Evolutionary conservation across 2,329 filamentous ascomycete genomes (phyloP), one percentile per base, ranked within the genome.

Genomic region (Aotearoamyces nothofagi): DNA sequence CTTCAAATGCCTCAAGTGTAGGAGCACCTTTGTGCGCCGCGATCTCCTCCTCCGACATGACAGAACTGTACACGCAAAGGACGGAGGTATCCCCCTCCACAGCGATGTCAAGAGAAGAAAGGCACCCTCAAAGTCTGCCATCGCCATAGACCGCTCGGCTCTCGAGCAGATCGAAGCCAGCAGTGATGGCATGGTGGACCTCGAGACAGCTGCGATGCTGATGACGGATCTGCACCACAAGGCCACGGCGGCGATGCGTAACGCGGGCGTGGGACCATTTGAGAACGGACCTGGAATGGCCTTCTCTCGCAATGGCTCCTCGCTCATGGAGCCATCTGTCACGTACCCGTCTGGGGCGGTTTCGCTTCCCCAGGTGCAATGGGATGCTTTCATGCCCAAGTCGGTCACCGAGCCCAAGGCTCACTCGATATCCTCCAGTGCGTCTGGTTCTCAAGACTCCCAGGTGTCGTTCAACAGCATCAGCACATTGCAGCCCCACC

Each of bases 191-290:
- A 78, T 87, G 57, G 86, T 94, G 50, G 90, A 94, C 53, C 79
- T 94, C 49, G 87, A 98, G 65, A 84, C 87, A 45, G 90, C 90
- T 43, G 90, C 90, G 43, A 94, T 96, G 83, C 72, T 98, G 54
- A 92, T 98, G 62, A 90, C 87, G 51, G 86, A 96, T 59, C 78
- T 96, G 51, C 87, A 93, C 59, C 84, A 94, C 63, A 94, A 94
- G 63, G 86, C 76, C 46, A 87, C 86, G 57, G 76, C 70, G 34
- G 63, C 73, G 45, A 82, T 72, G 56, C 66, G 69, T 33, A 66
- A 61, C 40, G 61, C 59, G 37, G 62, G 60, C 42, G 41, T 49
- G 26, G 45, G 42, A 33, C 60, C 65, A 27, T 74, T 63, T 45
- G 68, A 71, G 38, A 57, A 62, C 37, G 61, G 55, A 49, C 57